A percentile compares a stretch with the other conserved stretches of the same genome.
These are phyloP conservation scores for Fusarium paranaense DNA, from an alignment of 2,329 filamentous ascomycete genomes.

Conservation along the genomic window DNA sequence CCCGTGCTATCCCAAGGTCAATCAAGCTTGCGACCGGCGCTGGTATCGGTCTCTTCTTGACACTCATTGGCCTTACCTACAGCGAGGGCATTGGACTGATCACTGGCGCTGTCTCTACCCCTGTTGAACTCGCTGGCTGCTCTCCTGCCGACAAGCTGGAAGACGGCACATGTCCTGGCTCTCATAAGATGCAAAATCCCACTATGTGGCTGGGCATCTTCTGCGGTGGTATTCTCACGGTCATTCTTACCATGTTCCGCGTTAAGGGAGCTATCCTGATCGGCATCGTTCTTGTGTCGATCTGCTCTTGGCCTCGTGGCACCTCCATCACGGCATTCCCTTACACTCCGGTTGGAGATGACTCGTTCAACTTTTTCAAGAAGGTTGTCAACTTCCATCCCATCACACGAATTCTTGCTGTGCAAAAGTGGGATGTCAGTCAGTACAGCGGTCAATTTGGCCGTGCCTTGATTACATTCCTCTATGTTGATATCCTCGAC, in stretches of 20 bases:
- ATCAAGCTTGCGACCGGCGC: conserved; percentile 90
- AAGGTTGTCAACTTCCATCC: conserved; percentile 86
- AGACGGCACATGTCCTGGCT: conserved; percentile 66
- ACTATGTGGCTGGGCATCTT: conserved; percentile 92
- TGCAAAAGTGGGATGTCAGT: conserved; percentile 79
- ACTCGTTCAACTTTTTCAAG: conserved; percentile 86
- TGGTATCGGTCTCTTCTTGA: conserved; percentile 86
- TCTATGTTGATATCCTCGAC: conserved; percentile 92
- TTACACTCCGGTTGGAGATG: conserved; percentile 74
- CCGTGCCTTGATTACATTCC: conserved; percentile 86
- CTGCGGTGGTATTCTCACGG: conserved; percentile 83
- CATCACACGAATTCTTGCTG: conserved; percentile 75
- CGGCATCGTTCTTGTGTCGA: conserved; percentile 84
- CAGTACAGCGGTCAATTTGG: conserved; percentile 81
- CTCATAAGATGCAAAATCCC: conserved; percentile 82
- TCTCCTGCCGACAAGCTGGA: conserved; percentile 50
- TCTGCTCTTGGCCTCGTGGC: conserved; percentile 87
- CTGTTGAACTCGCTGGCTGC: conserved; percentile 81
- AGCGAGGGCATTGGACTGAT: conserved; percentile 85
- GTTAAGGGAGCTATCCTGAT: conserved; percentile 88
- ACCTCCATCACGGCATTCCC: conserved; percentile 87
- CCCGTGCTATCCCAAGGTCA: conserved; percentile 82
- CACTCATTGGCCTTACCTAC: conserved; percentile 81
- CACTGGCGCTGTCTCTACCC: conserved; percentile 73
- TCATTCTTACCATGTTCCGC: conserved; percentile 84